Base-by-base conservation (phyloP, 2,329 filamentous ascomycete genomes). In the Exophiala spinifera region DNA sequence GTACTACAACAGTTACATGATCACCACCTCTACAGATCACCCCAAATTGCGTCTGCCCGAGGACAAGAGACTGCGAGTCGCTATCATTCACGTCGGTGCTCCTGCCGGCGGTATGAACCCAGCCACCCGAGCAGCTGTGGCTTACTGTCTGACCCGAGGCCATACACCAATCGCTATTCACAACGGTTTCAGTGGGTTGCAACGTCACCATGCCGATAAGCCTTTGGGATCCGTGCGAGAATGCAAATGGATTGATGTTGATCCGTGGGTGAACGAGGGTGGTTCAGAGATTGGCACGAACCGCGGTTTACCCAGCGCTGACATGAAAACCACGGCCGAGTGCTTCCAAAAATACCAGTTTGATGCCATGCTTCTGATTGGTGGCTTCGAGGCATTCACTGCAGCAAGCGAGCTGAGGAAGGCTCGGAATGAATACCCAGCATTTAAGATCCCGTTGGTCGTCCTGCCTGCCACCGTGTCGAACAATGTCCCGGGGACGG, bases 31-130 rank as follows among this genome's bases (percentile, higher is more conserved):
- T 13, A 88, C 90, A 15, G 82, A 89, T 63, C 81, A 91, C 46
- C 84, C 88, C 31, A 77, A 83, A 48, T 76, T 87, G 64, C 74
- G 82, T 49, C 75, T 96, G 19, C 84, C 89, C 0, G 76, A 84
- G 53, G 79, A 86, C 49, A 87, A 92, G 88, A 84, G 86, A 63
- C 91, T 97, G 89, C 86, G 85, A 62, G 89, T 99, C 66, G 94
- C 90, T 46, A 96, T 99, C 67, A 89, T 99, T 72, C 95, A 97
- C 66, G 91, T 97, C 20, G 94, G 94, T 66, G 94, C 94, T 11
- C 94, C 94, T 6, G 94, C 94, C 25, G 94, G 94, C 71, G 94
- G 94, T 65, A 97, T 99, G 89, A 99, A 99, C 73, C 91, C 92
- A 23, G 94, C 94, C 39, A 94, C 95, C 17, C 85, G 94, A 63